Evolutionary conservation across 208 protist genomes (phyloP).

Genomic region (Tetramitus jugosus): DNA sequence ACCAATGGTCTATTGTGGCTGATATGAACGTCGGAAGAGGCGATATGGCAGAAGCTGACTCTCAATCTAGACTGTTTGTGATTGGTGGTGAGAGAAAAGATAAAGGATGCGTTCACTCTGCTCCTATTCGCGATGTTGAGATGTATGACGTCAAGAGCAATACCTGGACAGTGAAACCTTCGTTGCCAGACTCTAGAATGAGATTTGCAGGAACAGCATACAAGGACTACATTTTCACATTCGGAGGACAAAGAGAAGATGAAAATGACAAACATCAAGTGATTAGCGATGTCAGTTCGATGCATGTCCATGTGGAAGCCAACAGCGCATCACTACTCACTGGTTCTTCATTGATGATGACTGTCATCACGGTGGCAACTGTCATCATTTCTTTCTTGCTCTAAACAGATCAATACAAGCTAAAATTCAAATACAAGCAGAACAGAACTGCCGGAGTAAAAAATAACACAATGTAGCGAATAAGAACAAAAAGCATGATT

Average conservation of each 20-base stretch:
- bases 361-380: no score
- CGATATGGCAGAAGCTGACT: not conserved
- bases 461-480: no score
- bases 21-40: not conserved
- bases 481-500: no score
- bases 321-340: no score
- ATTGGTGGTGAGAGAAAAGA: not conserved
- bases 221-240: not conserved
- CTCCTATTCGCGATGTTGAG: not conserved
- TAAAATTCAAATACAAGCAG: no score
- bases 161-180: not conserved
- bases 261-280: not conserved
- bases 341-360: no score
- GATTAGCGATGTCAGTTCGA: no score
- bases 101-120: not conserved
- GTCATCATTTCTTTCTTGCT: no score
- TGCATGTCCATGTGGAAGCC: no score
- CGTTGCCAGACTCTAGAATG: not conserved
- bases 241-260: constrained; percentile 6
- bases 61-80: not conserved
- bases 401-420: no score
- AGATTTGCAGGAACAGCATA: not conserved
- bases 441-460: no score
- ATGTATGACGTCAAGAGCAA: not conserved
- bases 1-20: not conserved